Evolutionary conservation across 2,329 filamentous ascomycete species (phyloP).

Genomic region (Exophiala aquamarina): DNA sequence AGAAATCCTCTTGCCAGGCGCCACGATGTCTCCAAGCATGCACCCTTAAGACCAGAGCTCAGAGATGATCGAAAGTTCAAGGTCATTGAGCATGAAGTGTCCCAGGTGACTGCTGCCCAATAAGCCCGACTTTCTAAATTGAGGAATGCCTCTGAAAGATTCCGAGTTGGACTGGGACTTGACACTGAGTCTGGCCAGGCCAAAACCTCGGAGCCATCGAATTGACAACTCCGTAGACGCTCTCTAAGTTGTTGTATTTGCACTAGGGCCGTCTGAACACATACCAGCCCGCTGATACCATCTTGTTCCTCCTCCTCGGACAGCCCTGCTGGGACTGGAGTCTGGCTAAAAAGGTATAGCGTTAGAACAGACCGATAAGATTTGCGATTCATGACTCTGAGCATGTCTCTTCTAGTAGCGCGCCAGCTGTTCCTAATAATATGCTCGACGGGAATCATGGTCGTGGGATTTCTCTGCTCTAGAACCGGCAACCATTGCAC

Average conservation of each 20-base stretch:
- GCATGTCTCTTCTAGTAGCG: slow-evolving; percentile 38
- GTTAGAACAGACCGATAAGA: slow-evolving; percentile 43
- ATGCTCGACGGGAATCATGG: slow-evolving; percentile 13
- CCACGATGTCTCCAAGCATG: slow-evolving; percentile 30
- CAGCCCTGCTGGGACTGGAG: slow-evolving; percentile 40
- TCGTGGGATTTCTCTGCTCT: background rate
- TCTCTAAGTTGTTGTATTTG: slow-evolving; percentile 42
- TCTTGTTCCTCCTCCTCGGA: slow-evolving; percentile 42
- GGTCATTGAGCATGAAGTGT: slow-evolving; percentile 42
- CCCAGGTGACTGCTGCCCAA: slow-evolving; percentile 44
- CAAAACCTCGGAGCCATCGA: slow-evolving; percentile 41
- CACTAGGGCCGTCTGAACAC: slow-evolving; percentile 41
- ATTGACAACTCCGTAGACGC: slow-evolving; percentile 39
- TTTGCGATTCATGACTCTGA: slow-evolving; percentile 41
- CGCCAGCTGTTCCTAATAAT: slow-evolving; percentile 35
- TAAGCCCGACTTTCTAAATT: slow-evolving; percentile 41
- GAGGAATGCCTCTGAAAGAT: slow-evolving; percentile 36
- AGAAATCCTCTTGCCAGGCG: slow-evolving; percentile 28
- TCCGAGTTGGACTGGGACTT: slow-evolving; percentile 27
- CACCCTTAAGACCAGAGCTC: slow-evolving; percentile 37
- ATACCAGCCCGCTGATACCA: slow-evolving; percentile 40
- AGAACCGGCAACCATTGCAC: slow-evolving; percentile 30
- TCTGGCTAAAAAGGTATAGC: slow-evolving; percentile 40
- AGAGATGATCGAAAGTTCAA: slow-evolving; percentile 40
- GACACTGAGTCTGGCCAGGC: slow-evolving; percentile 23